These are phyloP conservation scores for Acephala macrosclerotiorum DNA, from an alignment of 2,329 filamentous ascomycete genomes.

Conservation along the genomic window DNA sequence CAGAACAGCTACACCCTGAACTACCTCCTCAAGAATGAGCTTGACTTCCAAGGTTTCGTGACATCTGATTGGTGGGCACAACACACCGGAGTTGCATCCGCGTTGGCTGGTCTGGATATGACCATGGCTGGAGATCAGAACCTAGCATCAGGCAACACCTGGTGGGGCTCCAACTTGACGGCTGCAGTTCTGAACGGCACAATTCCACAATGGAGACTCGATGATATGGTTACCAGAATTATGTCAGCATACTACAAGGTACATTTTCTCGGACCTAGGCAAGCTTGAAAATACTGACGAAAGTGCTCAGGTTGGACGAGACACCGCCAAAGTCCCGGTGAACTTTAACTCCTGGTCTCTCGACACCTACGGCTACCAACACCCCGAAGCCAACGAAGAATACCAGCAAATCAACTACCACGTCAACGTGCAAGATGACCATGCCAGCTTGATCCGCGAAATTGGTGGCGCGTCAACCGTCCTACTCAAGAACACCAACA, in stretches of 20 bases:
- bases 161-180: slow-evolving; percentile 87
- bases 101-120: slow-evolving; percentile 84
- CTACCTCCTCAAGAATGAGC: slow-evolving; percentile 78
- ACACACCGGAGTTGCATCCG: slow-evolving; percentile 70
- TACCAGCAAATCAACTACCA: slow-evolving; percentile 78
- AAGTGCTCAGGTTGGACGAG: slow-evolving; percentile 48
- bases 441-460: slow-evolving; percentile 77
- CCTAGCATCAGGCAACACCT: slow-evolving; percentile 69
- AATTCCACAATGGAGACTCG: slow-evolving; percentile 83
- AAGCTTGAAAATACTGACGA: slow-evolving; percentile 20
- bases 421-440: slow-evolving; percentile 80
- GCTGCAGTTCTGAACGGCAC: slow-evolving; percentile 89
- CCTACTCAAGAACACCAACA: slow-evolving; percentile 81
- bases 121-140: slow-evolving; percentile 82
- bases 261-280: slow-evolving; percentile 44
- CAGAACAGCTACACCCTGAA: slow-evolving; percentile 81
- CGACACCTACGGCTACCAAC: slow-evolving; percentile 75
- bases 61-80: slow-evolving; percentile 83
- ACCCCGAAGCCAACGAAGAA: slow-evolving; percentile 68
- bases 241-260: slow-evolving; percentile 72
- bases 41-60: slow-evolving; percentile 82
- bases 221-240: slow-evolving; percentile 91
- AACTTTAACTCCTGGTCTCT: slow-evolving; percentile 92
- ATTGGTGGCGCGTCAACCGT: slow-evolving; percentile 83
- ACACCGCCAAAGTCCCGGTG: slow-evolving; percentile 51